Evolutionary conservation across 257 asterid genomes (phyloP).

Genomic region (Thymus quinquecostatus): DNA sequence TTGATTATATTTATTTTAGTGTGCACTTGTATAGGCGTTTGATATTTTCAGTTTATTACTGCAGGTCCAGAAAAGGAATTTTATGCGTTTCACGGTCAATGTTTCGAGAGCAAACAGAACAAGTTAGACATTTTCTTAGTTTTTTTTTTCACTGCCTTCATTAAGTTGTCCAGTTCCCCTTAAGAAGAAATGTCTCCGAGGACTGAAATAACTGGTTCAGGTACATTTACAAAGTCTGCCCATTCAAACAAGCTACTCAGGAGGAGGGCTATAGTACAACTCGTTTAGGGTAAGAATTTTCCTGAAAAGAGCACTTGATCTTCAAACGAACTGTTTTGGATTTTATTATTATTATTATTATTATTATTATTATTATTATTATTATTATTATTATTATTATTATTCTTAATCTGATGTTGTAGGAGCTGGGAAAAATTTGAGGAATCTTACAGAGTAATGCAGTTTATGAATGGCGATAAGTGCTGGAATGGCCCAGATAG

Average conservation of each 20-base stretch:
- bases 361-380: conserved; percentile 10
- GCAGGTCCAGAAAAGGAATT: conserved; percentile 96
- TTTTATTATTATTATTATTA: conserved; percentile 12
- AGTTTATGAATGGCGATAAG: conserved; percentile 79
- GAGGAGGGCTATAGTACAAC: conserved; percentile 92
- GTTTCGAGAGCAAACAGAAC: conserved; percentile 91
- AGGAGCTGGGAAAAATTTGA: conserved; percentile 97
- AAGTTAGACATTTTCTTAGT: conserved; percentile 53
- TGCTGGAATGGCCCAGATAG: conserved; percentile 99
- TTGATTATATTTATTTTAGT: conserved; percentile 4
- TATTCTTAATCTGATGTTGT: conserved; percentile 30
- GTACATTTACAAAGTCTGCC: conserved; percentile 90
- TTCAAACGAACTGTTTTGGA: conserved; percentile 15
- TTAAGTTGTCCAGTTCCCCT: conserved; percentile 11
- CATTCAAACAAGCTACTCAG: conserved; percentile 91
- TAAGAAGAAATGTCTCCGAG: conserved; percentile 12
- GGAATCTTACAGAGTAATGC: conserved; percentile 72
- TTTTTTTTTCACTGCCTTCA: conserved; percentile 25
- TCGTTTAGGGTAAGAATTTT: conserved; percentile 82
- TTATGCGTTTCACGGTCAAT: conserved; percentile 87
- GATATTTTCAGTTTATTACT: conserved; percentile 40
- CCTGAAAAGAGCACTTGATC: conserved; percentile 18
- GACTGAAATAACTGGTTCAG: conserved; percentile 46
- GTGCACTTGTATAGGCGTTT: conserved; percentile 18
- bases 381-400: conserved; percentile 4